phyloP scores from a whole-genome alignment of 2,329 filamentous ascomycete species.

The Exophiala dermatitidis region DNA sequence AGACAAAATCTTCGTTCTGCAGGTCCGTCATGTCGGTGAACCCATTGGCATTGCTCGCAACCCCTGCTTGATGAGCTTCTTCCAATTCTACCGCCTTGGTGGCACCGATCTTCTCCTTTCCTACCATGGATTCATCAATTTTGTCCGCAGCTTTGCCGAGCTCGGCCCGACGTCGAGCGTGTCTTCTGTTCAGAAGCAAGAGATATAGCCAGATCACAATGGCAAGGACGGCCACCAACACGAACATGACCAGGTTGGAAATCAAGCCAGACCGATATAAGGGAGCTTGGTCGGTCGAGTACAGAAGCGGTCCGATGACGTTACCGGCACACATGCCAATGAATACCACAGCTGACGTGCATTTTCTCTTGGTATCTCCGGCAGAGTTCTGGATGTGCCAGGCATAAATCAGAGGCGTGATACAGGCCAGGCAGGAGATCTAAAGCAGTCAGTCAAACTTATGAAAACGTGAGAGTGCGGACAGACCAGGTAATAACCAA shows the following conservation, averaged over 20 bases:
- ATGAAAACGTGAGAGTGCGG: neutral
- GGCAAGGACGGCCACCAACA: constrained; percentile 16
- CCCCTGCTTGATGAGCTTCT: constrained; percentile 10
- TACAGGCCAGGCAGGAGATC: constrained; percentile 29
- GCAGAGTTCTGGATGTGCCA: constrained; percentile 36
- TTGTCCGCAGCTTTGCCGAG: constrained; percentile 54
- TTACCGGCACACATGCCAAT: constrained; percentile 36
- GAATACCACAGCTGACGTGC: constrained; percentile 33
- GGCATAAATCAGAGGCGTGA: constrained; percentile 34
- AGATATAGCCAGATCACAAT: constrained; percentile 18
- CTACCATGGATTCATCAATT: constrained; percentile 50
- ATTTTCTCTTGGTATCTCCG: constrained; percentile 35
- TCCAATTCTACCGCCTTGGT: constrained; percentile 25
- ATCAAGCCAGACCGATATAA: constrained; percentile 33
- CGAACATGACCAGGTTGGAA: constrained; percentile 32
- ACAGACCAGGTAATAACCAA: constrained; percentile 46
- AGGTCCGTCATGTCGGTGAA: constrained; percentile 28
- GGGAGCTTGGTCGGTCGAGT: constrained; percentile 32
- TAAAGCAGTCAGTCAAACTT: constrained; percentile 25
- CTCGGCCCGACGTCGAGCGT: constrained; percentile 47
- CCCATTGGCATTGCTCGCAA: constrained; percentile 16
- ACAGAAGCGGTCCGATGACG: constrained; percentile 34
- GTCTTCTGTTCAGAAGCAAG: constrained; percentile 33
- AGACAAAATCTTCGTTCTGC: constrained; percentile 25
- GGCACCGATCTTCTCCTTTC: constrained; percentile 27